Evolutionary conservation across 1,139 yeast species (phyloP), one percentile per base, ranked within the genome.

Genomic region (Candida glucosophila): DNA sequence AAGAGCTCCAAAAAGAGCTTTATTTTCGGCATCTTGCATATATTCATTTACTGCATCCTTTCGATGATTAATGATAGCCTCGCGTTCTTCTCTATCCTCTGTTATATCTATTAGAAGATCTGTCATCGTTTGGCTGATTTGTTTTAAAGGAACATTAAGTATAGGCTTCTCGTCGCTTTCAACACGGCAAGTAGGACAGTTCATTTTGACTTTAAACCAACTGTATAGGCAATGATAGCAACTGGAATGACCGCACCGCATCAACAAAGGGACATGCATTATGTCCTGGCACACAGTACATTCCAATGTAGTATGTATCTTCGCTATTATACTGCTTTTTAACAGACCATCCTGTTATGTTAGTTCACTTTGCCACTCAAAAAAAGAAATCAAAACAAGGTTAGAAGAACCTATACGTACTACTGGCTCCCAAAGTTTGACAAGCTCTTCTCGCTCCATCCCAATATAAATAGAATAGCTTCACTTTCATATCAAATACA

Each of bases 131-230:
- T 41, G 37, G 34, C 58, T 49, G 14, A 62, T 47, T 12, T 57
- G 63, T 28, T 64, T 52, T 22, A 73, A 44, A 17, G 53, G 62
- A 7, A 66, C 47, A 33, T 71, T 69, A 21, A 66, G 40, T 11
- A 53, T 51, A 1, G 81, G 81, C 12, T 56, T 52, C 6, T 49
- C 44, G 11, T 41, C 52, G 18, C 73, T 46, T 4, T 49, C 56
- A 16, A 53, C 53, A 6, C 80, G 56, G 41, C 81, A 74, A 2
- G 67, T 52, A 6, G 81, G 81, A 40, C 81, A 74, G 23, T 70
- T 58, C 29, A 54, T 47, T 30, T 59, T 60, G 29, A 55, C 61
- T 14, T 52, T 52, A 32, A 73, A 58, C 80, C 80, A 73, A 12
- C 58, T 52, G 14, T 49, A 43, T 14, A 73, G 47, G 36, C 81